Conservation (phyloP, 2,329 filamentous ascomycete species). For the Sarocladium strictum region DNA sequence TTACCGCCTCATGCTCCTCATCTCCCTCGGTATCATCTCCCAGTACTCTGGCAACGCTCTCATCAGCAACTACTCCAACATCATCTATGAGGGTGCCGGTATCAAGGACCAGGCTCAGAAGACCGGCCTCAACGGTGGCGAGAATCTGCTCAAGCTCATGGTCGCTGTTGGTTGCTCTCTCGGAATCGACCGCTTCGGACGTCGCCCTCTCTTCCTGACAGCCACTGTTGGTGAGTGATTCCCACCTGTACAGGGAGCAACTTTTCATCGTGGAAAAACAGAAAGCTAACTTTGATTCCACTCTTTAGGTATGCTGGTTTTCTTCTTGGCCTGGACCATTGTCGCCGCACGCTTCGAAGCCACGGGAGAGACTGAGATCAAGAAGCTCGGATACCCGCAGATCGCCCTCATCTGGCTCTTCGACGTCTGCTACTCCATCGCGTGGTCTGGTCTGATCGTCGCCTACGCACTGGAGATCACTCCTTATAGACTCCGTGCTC, state of each 20-base stretch:
- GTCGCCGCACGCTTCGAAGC: conserved; percentile 12
- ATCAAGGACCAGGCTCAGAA: conserved; percentile 30
- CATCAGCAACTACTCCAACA: conserved; percentile 28
- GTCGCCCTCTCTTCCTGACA: conserved; percentile 31
- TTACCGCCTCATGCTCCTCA: conserved; percentile 12
- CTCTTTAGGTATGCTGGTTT: conserved; percentile 21
- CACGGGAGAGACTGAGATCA: conserved; percentile 13
- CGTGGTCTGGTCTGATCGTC: conserved; percentile 12
- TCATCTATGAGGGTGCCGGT: conserved; percentile 30
- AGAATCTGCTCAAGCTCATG: conserved; percentile 22
- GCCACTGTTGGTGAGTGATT: conserved; percentile 21
- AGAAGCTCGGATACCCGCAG: conserved; percentile 17
- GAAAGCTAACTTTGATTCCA: no score
- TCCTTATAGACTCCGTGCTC: conserved; percentile 12
- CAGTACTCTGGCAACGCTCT: conserved; percentile 20
- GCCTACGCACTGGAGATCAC: conserved; percentile 13
- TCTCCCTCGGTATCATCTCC: conserved; percentile 18
- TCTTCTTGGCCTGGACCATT: conserved; percentile 24
- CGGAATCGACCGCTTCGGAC: conserved; percentile 30
- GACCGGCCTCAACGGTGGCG: conserved; percentile 12
- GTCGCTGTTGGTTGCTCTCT: conserved; percentile 21
- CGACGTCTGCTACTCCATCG: conserved; percentile 16
- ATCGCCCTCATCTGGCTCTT: conserved; percentile 31
- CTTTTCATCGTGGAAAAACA: no score
- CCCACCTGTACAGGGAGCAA: background rate